Conservation (phyloP, 208 protist genomes). For the Leishmania tropica region DNA sequence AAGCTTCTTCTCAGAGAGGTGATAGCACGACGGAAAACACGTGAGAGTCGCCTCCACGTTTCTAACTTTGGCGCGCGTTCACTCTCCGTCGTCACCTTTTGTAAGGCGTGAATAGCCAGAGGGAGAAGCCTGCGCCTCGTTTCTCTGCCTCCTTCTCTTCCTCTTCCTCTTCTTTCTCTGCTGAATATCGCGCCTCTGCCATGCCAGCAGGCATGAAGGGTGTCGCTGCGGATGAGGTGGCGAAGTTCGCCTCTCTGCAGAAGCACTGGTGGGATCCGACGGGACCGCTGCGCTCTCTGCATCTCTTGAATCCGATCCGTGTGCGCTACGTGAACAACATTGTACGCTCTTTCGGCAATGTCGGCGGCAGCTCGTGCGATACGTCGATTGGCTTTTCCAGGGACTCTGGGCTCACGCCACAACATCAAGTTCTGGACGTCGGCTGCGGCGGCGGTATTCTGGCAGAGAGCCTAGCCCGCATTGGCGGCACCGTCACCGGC, state of each 20-base stretch:
- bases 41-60: background rate
- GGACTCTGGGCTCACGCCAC: slow-evolving; percentile 16
- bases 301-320: slow-evolving; percentile 92
- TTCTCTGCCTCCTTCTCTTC: background rate
- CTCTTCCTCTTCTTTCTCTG: background rate
- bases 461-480: slow-evolving; percentile 82
- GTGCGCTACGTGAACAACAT: slow-evolving; percentile 79
- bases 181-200: background rate
- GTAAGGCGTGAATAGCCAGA: background rate
- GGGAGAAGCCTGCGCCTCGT: background rate
- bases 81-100: background rate
- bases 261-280: slow-evolving; percentile 88
- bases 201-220: slow-evolving; percentile 31
- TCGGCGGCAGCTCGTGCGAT: slow-evolving; percentile 14
- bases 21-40: background rate
- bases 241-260: slow-evolving; percentile 74
- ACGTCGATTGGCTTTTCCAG: slow-evolving; percentile 15
- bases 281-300: slow-evolving; percentile 88
- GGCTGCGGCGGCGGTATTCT: slow-evolving; percentile 94
- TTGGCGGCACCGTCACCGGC: slow-evolving; percentile 89
- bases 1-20: background rate
- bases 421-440: slow-evolving; percentile 79
- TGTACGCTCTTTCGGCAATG: slow-evolving; percentile 45
- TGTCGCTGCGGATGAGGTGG: slow-evolving; percentile 71
- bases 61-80: background rate